These are phyloP conservation scores for Nigrospora oryzae DNA, from an alignment of 2,329 filamentous ascomycete genomes.

Conservation along the genomic window DNA sequence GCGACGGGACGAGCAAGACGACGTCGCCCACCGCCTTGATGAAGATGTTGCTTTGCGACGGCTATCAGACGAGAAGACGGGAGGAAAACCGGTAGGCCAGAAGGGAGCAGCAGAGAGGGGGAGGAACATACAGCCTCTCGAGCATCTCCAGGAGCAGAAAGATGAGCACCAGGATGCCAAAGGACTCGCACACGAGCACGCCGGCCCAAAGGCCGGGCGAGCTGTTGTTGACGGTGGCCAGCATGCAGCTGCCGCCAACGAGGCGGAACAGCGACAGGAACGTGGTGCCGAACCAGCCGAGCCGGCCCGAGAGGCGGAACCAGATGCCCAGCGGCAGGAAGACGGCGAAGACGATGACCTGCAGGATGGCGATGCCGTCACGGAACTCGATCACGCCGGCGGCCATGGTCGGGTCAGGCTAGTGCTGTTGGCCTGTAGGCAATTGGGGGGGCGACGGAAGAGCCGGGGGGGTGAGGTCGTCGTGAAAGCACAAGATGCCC, in stretches of 20 bases:
- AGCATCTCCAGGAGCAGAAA: slow-evolving; percentile 1
- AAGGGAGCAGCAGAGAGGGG: neutral
- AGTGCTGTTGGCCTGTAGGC: too few relatives aligned
- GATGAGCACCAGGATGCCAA: neutral
- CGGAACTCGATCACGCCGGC: neutral
- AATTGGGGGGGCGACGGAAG: too few relatives aligned
- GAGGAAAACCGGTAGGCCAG: too few relatives aligned
- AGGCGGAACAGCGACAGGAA: neutral
- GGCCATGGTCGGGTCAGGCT: neutral
- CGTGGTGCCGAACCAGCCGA: neutral
- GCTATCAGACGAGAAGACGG: too few relatives aligned
- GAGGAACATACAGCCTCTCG: neutral
- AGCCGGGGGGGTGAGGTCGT: too few relatives aligned
- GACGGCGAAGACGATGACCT: neutral
- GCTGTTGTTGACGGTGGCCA: neutral
- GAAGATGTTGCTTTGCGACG: neutral
- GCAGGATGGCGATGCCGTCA: neutral
- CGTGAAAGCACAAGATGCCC: too few relatives aligned
- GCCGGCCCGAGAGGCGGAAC: neutral
- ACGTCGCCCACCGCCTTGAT: neutral
- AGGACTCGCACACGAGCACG: neutral
- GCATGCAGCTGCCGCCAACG: neutral
- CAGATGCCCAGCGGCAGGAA: neutral
- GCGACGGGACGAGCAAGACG: neutral
- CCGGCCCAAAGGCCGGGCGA: neutral